Percentiles rank a stretch among this genome's conserved stretches.
Evolutionary conservation across 257 asterid genomes (phyloP).

Genomic region (Solanum habrochaites): DNA sequence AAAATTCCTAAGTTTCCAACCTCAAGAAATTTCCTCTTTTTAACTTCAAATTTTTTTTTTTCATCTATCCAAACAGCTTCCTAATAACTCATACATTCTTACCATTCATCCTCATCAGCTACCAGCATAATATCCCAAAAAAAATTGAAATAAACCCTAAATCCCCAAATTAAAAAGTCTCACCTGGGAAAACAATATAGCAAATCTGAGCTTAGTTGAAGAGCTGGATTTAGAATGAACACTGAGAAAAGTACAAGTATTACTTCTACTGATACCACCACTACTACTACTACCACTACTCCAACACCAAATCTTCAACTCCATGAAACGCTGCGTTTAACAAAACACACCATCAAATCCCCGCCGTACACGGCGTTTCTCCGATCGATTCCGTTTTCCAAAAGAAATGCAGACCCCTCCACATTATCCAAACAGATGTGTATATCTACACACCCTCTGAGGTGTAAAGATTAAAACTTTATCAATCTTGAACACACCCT

Average conservation of each 20-base stretch:
- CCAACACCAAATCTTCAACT: slow-evolving; percentile 63
- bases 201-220: slow-evolving; percentile 24
- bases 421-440: slow-evolving; percentile 28
- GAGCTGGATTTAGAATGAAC: slow-evolving; percentile 31
- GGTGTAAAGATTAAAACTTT: not conserved
- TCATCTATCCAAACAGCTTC: not conserved
- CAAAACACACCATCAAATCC: slow-evolving; percentile 33
- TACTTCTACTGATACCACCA: not conserved
- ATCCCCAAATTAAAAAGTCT: not conserved
- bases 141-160: not conserved
- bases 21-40: not conserved
- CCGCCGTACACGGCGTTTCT: slow-evolving; percentile 16
- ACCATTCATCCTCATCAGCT: not conserved
- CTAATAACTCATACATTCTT: not conserved
- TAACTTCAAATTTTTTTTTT: not conserved
- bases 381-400: slow-evolving; percentile 37
- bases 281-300: slow-evolving; percentile 17
- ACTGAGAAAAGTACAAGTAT: slow-evolving; percentile 18
- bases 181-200: not conserved
- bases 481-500: not conserved
- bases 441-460: not conserved
- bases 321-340: slow-evolving; percentile 60
- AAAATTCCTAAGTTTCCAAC: not conserved
- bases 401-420: slow-evolving; percentile 23
- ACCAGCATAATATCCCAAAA: not conserved